These are phyloP conservation scores for Rhizopogon vesiculosus DNA, from an alignment of 768 basidiomycete species.

Conservation along the genomic window DNA sequence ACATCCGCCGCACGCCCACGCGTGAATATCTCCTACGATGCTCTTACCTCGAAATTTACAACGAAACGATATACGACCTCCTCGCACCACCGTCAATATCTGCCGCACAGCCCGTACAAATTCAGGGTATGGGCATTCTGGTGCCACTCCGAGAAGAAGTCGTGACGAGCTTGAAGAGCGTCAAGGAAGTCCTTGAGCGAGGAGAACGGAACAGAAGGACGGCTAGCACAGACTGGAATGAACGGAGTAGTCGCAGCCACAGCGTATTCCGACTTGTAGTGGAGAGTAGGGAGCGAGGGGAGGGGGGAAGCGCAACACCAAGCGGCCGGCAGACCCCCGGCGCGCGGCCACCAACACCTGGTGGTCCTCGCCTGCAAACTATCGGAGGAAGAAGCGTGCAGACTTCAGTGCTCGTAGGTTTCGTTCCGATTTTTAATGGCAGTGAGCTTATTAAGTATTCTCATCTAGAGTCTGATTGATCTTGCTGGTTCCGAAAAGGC, in stretches of 20 bases:
- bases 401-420: constrained; percentile 64
- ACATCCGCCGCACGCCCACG: constrained; percentile 69
- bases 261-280: constrained; percentile 92
- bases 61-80: constrained; percentile 83
- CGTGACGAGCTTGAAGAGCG: constrained; percentile 84
- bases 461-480: constrained; percentile 79
- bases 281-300: constrained; percentile 75
- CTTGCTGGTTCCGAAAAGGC: constrained; percentile 96
- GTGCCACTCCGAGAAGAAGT: constrained; percentile 86
- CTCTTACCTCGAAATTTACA: constrained; percentile 97
- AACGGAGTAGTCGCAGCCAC: constrained; percentile 90
- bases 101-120: constrained; percentile 59
- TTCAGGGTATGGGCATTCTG: constrained; percentile 68
- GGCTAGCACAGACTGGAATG: constrained; percentile 99
- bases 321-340: constrained; percentile 53
- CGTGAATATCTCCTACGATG: constrained; percentile 94
- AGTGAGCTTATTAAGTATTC: neutral
- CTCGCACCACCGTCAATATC: constrained; percentile 64
- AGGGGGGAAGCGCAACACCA: constrained; percentile 29
- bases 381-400: constrained; percentile 77
- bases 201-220: constrained; percentile 88
- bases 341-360: constrained; percentile 43
- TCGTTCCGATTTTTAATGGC: neutral
- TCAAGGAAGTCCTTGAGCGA: constrained; percentile 77
- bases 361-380: constrained; percentile 66